Conservation (phyloP, 371 early-diverging fungal genomes). For the Mucor indicus region DNA sequence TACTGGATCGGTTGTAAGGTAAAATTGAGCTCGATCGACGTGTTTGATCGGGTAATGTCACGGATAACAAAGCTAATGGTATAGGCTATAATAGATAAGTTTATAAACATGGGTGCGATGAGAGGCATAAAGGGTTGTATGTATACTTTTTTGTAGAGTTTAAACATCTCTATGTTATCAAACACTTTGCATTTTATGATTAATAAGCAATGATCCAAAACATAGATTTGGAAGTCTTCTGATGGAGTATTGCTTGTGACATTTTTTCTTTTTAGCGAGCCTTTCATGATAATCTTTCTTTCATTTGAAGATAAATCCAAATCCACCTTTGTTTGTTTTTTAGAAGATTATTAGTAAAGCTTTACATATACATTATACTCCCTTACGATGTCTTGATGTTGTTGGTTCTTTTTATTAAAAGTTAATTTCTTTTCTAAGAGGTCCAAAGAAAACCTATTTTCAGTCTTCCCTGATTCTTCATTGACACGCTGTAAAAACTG, state of each 20-base stretch:
- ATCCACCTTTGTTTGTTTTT: slow-evolving; percentile 48
- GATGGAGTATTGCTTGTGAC: slow-evolving; percentile 64
- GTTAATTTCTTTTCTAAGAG: slow-evolving; percentile 38
- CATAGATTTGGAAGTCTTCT: slow-evolving; percentile 65
- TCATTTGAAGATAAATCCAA: slow-evolving; percentile 51
- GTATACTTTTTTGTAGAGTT: slow-evolving; percentile 39
- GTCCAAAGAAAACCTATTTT: slow-evolving; percentile 51
- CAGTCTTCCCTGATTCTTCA: slow-evolving; percentile 77
- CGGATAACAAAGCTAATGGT: slow-evolving; percentile 68
- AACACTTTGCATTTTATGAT: slow-evolving; percentile 60
- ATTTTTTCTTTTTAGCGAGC: slow-evolving; percentile 68
- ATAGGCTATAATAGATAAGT: slow-evolving; percentile 59
- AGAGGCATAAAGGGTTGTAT: too few relatives aligned
- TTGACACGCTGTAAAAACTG: slow-evolving; percentile 77
- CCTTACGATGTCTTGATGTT: slow-evolving; percentile 37
- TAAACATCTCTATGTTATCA: slow-evolving; percentile 37
- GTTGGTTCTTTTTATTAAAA: slow-evolving; percentile 58
- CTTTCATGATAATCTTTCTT: slow-evolving; percentile 76
- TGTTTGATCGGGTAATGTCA: slow-evolving; percentile 60
- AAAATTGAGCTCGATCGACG: slow-evolving; percentile 37
- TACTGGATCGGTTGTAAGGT: slow-evolving; percentile 30
- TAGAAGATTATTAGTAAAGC: slow-evolving; percentile 8
- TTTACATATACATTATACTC: too few relatives aligned
- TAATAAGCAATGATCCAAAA: slow-evolving; percentile 85
- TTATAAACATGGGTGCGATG: neutral